These are phyloP conservation scores for Chrysoporthe cubensis DNA, from an alignment of 2,329 filamentous ascomycete genomes.

Conservation along the genomic window DNA sequence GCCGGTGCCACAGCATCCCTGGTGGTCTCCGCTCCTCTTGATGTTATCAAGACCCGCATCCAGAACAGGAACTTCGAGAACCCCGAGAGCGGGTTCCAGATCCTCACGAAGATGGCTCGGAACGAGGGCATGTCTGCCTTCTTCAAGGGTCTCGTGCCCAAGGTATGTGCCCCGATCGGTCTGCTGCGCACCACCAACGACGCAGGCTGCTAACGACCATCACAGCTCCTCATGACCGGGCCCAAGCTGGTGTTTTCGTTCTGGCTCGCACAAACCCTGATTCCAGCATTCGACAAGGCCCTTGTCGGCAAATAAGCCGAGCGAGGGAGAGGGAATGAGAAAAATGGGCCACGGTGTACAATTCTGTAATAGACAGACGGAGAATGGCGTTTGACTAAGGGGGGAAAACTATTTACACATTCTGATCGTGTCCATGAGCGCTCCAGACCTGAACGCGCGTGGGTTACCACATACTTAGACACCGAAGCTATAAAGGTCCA, in stretches of 20 bases:
- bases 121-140: constrained; percentile 85
- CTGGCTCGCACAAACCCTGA: constrained; percentile 98
- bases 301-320: constrained; percentile 34
- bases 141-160: constrained; percentile 97
- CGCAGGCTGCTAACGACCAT: not conserved
- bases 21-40: constrained; percentile 90
- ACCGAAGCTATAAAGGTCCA: constrained; percentile 3
- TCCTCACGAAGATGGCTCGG: constrained; percentile 89
- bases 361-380: constrained; percentile 25
- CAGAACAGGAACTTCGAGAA: constrained; percentile 99
- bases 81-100: constrained; percentile 90
- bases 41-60: constrained; percentile 98
- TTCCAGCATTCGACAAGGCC: constrained; percentile 78
- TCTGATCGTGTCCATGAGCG: constrained; percentile 16
- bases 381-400: constrained; percentile 26
- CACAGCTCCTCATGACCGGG: constrained; percentile 90
- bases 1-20: constrained; percentile 94
- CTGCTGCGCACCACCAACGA: not conserved
- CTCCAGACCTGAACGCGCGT: constrained; percentile 5
- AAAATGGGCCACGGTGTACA: constrained; percentile 13
- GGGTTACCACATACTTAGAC: not conserved
- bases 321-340: not conserved
- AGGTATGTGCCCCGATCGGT: constrained; percentile 53
- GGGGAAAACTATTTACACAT: constrained; percentile 11
- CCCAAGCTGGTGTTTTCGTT: constrained; percentile 99